phyloP scores from a whole-genome alignment of 495 filamentous ascomycete genomes.

The Friedmanniomyces simplex region DNA sequence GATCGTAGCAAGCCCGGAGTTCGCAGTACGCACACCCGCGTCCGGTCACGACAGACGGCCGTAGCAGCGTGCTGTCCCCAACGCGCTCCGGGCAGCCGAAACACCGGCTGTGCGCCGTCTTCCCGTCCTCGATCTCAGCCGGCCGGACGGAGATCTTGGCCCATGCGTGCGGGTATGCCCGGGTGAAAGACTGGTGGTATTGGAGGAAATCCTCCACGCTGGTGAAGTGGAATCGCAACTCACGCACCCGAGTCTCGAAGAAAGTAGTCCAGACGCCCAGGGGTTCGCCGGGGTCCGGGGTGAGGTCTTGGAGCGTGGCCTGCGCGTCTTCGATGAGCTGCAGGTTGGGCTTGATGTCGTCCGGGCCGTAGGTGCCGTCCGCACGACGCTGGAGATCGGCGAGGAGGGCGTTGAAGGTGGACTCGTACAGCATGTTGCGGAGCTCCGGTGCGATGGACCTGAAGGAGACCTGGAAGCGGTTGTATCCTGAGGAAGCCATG shows the following conservation, averaged over 20 bases:
- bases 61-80: too few species aligned
- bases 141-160: neutral
- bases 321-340: neutral
- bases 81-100: neutral
- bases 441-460: neutral
- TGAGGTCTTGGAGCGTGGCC: neutral
- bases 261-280: neutral
- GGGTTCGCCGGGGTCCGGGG: neutral
- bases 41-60: too few species aligned
- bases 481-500: too few species aligned
- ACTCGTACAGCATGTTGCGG: neutral
- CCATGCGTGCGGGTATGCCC: neutral
- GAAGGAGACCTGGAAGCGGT: neutral
- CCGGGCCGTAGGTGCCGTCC: neutral
- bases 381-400: neutral
- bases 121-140: neutral
- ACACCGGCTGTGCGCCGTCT: neutral
- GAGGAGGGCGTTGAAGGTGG: neutral
- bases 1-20: neutral
- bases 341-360: neutral
- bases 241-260: neutral
- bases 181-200: neutral
- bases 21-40: neutral
- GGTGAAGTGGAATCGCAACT: neutral
- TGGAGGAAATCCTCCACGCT: neutral